phyloP scores from a whole-genome alignment of 2,329 filamentous ascomycete species.

The Apiospora aurea region DNA sequence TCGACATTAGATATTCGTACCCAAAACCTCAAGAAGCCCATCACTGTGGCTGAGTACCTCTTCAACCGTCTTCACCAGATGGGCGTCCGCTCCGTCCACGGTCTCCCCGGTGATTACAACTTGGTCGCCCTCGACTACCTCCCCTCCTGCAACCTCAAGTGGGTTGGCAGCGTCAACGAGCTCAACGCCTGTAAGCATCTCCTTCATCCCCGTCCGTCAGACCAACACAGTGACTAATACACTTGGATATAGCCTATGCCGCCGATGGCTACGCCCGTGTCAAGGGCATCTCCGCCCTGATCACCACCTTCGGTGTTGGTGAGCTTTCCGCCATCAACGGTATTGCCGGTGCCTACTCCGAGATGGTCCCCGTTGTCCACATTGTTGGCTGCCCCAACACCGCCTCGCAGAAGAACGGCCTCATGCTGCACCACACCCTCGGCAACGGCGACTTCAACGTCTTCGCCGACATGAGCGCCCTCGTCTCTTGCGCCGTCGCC shows the following conservation, averaged over 20 bases:
- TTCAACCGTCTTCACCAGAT: conserved; percentile 70
- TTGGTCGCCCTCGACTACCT: conserved; percentile 73
- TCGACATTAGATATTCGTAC: conserved; percentile 48
- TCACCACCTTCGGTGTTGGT: conserved; percentile 80
- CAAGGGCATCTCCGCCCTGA: conserved; percentile 71
- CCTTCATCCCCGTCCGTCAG: conserved; percentile 1
- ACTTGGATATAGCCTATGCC: conserved; percentile 65
- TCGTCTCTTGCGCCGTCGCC: conserved; percentile 75
- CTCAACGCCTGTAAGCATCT: conserved; percentile 70
- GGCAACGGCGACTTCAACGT: conserved; percentile 83
- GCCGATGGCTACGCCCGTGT: conserved; percentile 82
- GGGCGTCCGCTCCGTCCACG: conserved; percentile 70
- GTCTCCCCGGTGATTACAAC: conserved; percentile 78
- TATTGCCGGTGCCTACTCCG: conserved; percentile 76
- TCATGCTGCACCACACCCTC: conserved; percentile 72
- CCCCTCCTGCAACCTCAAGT: conserved; percentile 62
- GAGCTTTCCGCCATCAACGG: conserved; percentile 78
- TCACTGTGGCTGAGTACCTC: conserved; percentile 72
- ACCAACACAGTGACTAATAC: conserved; percentile 21
- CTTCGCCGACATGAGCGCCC: conserved; percentile 78
- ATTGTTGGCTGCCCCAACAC: conserved; percentile 61
- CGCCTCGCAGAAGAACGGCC: conserved; percentile 52
- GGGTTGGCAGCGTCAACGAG: conserved; percentile 76
- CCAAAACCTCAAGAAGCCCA: conserved; percentile 53
- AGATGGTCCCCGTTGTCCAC: conserved; percentile 73